Evolutionary conservation across 441 rosid species (phyloP).

Genomic region (Adansonia grandidieri): DNA sequence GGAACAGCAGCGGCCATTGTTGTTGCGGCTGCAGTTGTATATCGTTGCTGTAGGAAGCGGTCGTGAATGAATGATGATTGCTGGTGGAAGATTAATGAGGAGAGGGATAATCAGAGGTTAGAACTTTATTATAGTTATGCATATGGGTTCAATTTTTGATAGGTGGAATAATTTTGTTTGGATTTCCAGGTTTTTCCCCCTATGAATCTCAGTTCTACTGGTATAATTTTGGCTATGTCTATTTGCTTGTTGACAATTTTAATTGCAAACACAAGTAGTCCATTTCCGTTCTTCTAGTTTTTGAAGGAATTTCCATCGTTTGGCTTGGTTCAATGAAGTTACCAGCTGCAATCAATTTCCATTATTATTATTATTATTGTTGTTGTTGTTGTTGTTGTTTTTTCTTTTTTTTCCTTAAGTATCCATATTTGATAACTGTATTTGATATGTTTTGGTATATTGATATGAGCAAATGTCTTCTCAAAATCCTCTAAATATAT

Average conservation of each 20-base stretch:
- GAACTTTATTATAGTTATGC: constrained; percentile 21
- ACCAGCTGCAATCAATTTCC: too few species aligned
- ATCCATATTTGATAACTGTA: too few species aligned
- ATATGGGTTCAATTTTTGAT: constrained; percentile 40
- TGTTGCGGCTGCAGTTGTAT: constrained; percentile 55
- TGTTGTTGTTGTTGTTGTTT: too few species aligned
- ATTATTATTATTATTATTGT: too few species aligned
- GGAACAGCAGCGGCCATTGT: constrained; percentile 55
- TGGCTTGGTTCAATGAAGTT: not conserved
- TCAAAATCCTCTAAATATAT: too few species aligned
- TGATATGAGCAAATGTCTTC: too few species aligned
- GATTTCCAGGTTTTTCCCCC: not conserved
- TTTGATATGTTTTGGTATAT: too few species aligned
- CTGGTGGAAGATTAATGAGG: not conserved
- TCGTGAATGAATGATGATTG: constrained; percentile 22
- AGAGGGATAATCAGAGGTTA: constrained; percentile 21
- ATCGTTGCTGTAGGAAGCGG: constrained; percentile 49
- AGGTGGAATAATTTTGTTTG: constrained; percentile 17
- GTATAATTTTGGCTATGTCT: not conserved
- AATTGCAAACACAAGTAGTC: not conserved
- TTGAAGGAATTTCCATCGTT: constrained; percentile 7
- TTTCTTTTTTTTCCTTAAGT: too few species aligned
- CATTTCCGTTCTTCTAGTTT: not conserved
- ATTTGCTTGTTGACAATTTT: constrained; percentile 10
- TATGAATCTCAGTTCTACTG: constrained; percentile 4